Evolutionary conservation across 179 eudicot genomes (phyloP).

Genomic region (Spinacia oleracea): DNA sequence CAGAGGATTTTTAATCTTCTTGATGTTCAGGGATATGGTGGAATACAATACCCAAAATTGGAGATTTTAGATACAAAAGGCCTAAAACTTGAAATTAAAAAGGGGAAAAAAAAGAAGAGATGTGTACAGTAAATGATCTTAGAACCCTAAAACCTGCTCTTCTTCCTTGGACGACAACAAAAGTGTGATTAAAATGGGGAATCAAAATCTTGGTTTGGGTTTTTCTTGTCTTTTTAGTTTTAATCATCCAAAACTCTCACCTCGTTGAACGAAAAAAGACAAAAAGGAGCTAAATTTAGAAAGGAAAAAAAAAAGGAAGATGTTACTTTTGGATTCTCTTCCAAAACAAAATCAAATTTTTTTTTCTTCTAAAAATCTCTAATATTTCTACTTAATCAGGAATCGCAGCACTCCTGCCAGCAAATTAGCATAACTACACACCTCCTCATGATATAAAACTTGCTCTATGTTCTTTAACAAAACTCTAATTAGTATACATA

Average conservation of each 20-base stretch:
- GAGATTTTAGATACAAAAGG: slow-evolving; percentile 12
- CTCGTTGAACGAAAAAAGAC: slow-evolving; percentile 34
- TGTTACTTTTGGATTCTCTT: neutral
- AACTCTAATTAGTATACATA: no score
- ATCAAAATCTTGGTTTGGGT: slow-evolving; percentile 16
- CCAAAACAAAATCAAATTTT: neutral
- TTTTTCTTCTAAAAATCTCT: neutral
- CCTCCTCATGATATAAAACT: slow-evolving; percentile 79
- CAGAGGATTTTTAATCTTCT: neutral
- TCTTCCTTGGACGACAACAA: slow-evolving; percentile 46
- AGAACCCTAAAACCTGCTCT: slow-evolving; percentile 30
- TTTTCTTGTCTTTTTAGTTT: neutral
- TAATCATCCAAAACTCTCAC: slow-evolving; percentile 23
- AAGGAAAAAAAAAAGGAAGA: neutral
- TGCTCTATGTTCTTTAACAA: slow-evolving; percentile 85
- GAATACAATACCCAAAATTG: slow-evolving; percentile 7
- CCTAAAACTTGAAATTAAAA: slow-evolving; percentile 6
- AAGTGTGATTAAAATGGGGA: slow-evolving; percentile 22
- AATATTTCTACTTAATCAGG: slow-evolving; percentile 30
- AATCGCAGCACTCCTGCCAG: slow-evolving; percentile 74
- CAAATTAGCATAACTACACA: slow-evolving; percentile 84
- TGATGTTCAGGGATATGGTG: neutral
- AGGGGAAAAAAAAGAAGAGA: neutral
- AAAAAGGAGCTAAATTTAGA: neutral
- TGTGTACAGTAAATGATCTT: slow-evolving; percentile 29